Evolutionary conservation across 2,329 filamentous ascomycete species (phyloP).

Genomic region (Diplodia seriata): DNA sequence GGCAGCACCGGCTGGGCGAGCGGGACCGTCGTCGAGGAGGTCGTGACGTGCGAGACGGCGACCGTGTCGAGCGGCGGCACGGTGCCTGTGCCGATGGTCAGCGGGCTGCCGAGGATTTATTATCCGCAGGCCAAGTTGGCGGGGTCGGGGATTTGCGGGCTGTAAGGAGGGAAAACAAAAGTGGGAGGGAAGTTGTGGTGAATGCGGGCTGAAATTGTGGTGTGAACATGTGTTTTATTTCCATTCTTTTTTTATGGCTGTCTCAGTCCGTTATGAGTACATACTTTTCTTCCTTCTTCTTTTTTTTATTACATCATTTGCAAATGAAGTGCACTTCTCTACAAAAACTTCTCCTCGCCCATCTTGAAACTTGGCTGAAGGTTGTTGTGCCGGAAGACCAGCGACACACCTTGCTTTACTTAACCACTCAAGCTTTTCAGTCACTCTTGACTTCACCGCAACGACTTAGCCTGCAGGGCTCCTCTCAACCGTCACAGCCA

Average conservation of each 20-base stretch:
- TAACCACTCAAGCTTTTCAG: no score
- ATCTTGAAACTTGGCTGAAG: no score
- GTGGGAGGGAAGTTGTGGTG: no score
- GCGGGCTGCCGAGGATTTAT: constrained; percentile 47
- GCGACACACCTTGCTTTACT: no score
- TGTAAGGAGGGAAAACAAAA: constrained; percentile 4
- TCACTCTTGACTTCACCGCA: no score
- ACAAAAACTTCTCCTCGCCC: no score
- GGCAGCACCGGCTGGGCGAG: constrained; percentile 40
- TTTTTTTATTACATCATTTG: no score
- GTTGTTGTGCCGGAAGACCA: no score
- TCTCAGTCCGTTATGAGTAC: not conserved
- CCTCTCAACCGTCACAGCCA: no score
- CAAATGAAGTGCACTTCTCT: not conserved
- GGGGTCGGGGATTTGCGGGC: constrained; percentile 37
- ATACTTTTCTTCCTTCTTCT: not conserved
- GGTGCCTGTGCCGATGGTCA: constrained; percentile 45
- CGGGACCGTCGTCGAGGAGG: constrained; percentile 42
- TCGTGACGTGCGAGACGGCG: constrained; percentile 44
- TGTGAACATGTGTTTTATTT: not conserved
- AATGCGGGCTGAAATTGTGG: no score
- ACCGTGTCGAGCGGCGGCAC: constrained; percentile 39
- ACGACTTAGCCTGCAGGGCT: no score
- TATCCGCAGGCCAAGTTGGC: constrained; percentile 40
- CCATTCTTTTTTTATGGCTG: not conserved